A percentile compares a stretch with the other conserved stretches of the same genome.
Conservation (phyloP, 2,329 filamentous ascomycete genomes). For the Cercospora janseana region DNA sequence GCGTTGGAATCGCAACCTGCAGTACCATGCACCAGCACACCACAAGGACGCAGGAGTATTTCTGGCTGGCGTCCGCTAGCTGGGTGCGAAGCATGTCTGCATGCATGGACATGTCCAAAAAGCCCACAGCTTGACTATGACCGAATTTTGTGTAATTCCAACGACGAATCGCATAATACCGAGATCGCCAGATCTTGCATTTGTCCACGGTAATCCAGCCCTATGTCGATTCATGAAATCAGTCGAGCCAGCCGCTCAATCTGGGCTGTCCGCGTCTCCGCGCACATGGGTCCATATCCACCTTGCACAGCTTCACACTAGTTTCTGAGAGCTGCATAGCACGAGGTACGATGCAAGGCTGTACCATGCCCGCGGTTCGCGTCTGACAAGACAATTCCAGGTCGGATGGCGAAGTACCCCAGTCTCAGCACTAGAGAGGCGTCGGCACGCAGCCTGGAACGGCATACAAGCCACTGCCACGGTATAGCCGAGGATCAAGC, state of each 20-base stretch:
- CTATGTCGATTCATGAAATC: background rate
- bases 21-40: too few relatives aligned
- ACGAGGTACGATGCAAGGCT: background rate
- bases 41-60: too few relatives aligned
- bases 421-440: background rate
- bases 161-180: background rate
- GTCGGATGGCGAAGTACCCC: background rate
- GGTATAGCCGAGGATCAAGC: background rate
- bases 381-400: background rate
- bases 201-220: too few relatives aligned
- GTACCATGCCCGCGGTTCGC: constrained; percentile 1
- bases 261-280: too few relatives aligned
- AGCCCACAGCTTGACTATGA: background rate
- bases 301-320: too few relatives aligned
- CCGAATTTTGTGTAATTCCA: background rate
- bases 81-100: background rate
- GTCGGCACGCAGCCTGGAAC: background rate
- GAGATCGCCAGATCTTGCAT: too few relatives aligned
- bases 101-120: background rate
- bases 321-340: background rate
- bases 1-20: background rate
- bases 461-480: background rate
- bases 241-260: background rate
- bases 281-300: too few relatives aligned
- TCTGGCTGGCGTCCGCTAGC: too few relatives aligned